Evolutionary conservation across 108 stramenopile species (phyloP).

Genomic region (Fragilariopsis cylindrus): DNA sequence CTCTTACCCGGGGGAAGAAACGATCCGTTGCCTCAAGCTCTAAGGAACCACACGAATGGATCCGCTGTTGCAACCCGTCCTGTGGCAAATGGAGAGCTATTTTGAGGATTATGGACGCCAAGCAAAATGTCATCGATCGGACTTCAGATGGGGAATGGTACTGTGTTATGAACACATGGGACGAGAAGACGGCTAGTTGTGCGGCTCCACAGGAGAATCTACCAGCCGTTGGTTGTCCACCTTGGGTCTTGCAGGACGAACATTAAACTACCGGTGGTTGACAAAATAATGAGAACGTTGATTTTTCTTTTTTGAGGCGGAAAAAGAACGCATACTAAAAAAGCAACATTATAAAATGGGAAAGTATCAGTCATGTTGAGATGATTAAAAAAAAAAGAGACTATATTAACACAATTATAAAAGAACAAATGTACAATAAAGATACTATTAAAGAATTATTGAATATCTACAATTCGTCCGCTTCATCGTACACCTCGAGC

Average conservation of each 20-base stretch:
- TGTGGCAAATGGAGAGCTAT: slow-evolving; percentile 88
- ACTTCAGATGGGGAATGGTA: slow-evolving; percentile 81
- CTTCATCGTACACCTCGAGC: slow-evolving; percentile 20
- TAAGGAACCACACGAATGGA: slow-evolving; percentile 88
- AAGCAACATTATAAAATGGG: background rate
- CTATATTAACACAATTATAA: background rate
- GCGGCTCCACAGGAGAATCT: slow-evolving; percentile 89
- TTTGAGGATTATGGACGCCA: slow-evolving; percentile 79
- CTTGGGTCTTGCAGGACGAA: slow-evolving; percentile 82
- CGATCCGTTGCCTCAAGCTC: slow-evolving; percentile 47
- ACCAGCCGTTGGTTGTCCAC: slow-evolving; percentile 82
- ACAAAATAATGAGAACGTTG: background rate
- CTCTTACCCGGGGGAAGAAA: slow-evolving; percentile 59
- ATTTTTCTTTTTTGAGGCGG: background rate
- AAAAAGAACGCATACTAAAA: background rate
- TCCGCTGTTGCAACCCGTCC: slow-evolving; percentile 84
- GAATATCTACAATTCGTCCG: slow-evolving; percentile 21
- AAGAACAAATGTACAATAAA: background rate
- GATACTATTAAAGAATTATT: background rate
- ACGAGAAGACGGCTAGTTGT: slow-evolving; percentile 86
- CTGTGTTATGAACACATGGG: slow-evolving; percentile 94
- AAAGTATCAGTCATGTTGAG: background rate
- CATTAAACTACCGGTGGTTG: background rate
- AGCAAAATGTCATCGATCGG: slow-evolving; percentile 58
- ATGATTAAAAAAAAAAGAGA: background rate